Base-by-base conservation (phyloP, 805 yeast genomes). In the Cyberlindnera amylophila region DNA sequence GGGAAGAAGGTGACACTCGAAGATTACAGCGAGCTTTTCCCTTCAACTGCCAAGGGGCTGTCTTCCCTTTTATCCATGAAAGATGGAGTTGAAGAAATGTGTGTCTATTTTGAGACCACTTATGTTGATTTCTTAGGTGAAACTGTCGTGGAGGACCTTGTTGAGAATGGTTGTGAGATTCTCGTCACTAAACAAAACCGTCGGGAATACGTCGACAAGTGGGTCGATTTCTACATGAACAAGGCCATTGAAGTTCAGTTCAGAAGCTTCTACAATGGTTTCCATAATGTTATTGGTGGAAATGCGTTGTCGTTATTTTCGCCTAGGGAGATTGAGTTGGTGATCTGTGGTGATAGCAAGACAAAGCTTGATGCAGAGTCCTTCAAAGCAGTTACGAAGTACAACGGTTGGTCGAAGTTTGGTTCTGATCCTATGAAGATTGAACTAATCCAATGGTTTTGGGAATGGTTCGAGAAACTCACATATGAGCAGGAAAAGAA, bases 301-400 rank as follows among this genome's bases (percentile, higher is more conserved):
- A 81, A 85, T 54, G 91, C 91, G 0, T 62, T 89, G n/a, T 72
- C 86, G 0, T 60, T 91, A 32, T 87, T 93, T 55, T 74, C 83
- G 39, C 83, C 95, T 0, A 82, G 80, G 40, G 99, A 91, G 58
- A 74, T 93, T 26, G 90, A 86, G 54, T 65, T 82, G 51, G 66
- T 91, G 6, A 64, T 90, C 4, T 81, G 91, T 45, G 97, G 98
- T 1, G 77, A 80, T 24, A 79, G 78, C 36, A 87, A 83, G 32
- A 58, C 63, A 12, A 75, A 72, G 17, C 64, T 84, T 27, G 97
- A 91, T 56, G 69, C 81, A 4, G 76, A 71, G 3, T 73, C 82
- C 6, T 64, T 93, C 42, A 73, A 77, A 44, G 74, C 89, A 0
- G 80, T 89, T 0, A 83, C 96, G 0, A 79, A 74, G 46, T 93